Base-by-base conservation (phyloP, 1,139 yeast species). In the Candida sp. region DNA sequence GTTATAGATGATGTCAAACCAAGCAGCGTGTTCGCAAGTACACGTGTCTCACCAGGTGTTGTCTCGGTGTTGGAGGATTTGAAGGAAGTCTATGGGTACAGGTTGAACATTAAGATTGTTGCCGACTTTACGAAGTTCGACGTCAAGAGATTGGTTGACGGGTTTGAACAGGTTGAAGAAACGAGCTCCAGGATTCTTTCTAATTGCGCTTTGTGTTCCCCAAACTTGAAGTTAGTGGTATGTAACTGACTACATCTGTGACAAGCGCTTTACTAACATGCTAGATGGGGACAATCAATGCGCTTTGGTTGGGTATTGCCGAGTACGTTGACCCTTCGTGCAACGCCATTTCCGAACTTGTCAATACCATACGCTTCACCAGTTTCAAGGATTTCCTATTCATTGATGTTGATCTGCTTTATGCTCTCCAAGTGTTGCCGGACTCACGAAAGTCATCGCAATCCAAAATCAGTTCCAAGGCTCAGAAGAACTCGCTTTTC, bases 361-460 rank as follows among this genome's bases (percentile, higher is more conserved):
- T 51, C 17, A 42, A 38, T 5, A 12, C 43, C 2, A 34, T 52
- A 3, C 51, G 49, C 25, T 42, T 47, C 33, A 27, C 35, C 17
- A 42, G 35, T 25, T 37, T 60, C 7, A 48, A 56, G n/a, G 58
- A 61, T 32, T 47, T 51, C 11, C 60, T 74, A 68, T 57, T 63
- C 32, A 50, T 75, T 27, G 78, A 74, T 56, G 58, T 64, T n/a
- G 74, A 73, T 44, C 63, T 75, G 38, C 55, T 74, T 31, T 53
- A 58, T 33, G 63, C 78, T 0, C 52, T 75, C 5, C 63, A 62
- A 40, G 61, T 75, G 2, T 59, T 72, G 35, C 43, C 55, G 3
- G 65, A 66, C 2, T 34, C 42, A 7, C 31, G 43, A 5, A 27
- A 40, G 9, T 48, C 49, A 22, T 26, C n/a, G 5, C 53, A 46